Conservation (phyloP, 441 rosid genomes). For the Manihot esculenta region DNA sequence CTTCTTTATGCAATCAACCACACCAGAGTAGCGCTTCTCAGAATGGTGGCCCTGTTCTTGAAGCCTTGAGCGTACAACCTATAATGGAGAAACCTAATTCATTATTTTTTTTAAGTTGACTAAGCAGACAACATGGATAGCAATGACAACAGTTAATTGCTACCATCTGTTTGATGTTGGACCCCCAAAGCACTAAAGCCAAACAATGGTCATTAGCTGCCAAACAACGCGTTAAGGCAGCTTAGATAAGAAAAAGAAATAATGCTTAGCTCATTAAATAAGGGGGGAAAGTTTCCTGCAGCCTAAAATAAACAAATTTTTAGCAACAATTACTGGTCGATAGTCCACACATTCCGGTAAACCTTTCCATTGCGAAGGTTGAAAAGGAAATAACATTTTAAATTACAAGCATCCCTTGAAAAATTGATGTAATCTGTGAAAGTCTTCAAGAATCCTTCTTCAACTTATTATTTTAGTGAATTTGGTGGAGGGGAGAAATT, state of each 20-base stretch:
- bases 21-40: slow-evolving; percentile 57
- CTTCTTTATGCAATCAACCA: slow-evolving; percentile 71
- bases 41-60: slow-evolving; percentile 73
- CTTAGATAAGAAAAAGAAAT: not conserved
- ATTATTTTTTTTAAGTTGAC: not conserved
- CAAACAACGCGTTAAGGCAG: not conserved
- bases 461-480: not conserved
- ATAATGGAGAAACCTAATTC: too few species aligned
- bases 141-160: not conserved
- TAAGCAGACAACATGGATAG: not conserved
- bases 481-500: not conserved
- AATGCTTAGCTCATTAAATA: not conserved
- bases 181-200: not conserved
- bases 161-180: not conserved
- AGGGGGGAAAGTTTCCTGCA: not conserved
- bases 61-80: slow-evolving; percentile 90
- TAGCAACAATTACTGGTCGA: not conserved
- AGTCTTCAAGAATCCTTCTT: not conserved
- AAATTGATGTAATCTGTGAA: not conserved
- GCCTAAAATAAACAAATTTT: not conserved
- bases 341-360: not conserved
- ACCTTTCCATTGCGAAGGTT: not conserved
- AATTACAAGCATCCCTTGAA: slow-evolving; percentile 10
- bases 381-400: not conserved
- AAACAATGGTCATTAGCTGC: slow-evolving; percentile 1